Percentiles rank a stretch among this genome's conserved stretches.
Evolutionary conservation across 495 filamentous ascomycete genomes (phyloP).

Genomic region (Hyaloscypha finlandica): DNA sequence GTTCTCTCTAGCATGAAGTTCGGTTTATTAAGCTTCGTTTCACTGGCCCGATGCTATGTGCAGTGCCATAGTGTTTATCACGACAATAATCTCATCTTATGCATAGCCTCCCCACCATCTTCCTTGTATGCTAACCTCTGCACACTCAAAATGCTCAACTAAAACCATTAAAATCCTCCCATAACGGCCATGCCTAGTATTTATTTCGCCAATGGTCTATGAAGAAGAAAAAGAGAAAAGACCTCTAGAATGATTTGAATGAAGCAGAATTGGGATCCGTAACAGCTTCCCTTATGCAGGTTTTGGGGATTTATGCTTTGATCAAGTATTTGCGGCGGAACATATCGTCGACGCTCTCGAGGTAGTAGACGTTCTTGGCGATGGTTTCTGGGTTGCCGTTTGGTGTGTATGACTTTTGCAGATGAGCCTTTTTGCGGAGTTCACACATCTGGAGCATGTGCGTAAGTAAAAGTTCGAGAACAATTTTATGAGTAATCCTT

Average conservation of each 20-base stretch:
- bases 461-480: not conserved
- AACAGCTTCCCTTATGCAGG: conserved; percentile 5
- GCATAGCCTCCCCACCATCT: not conserved
- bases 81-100: conserved; percentile 8
- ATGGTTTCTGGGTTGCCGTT: conserved; percentile 75
- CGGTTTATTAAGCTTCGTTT: not conserved
- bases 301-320: conserved; percentile 66
- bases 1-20: not conserved
- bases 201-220: conserved; percentile 20
- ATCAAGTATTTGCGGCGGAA: conserved; percentile 87
- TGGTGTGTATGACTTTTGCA: conserved; percentile 88
- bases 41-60: conserved; percentile 2
- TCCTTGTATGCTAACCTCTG: not conserved
- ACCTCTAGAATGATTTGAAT: conserved; percentile 1
- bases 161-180: conserved; percentile 17
- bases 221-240: conserved; percentile 5
- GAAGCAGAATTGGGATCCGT: not conserved
- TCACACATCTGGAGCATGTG: conserved; percentile 71
- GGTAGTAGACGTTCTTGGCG: conserved; percentile 81
- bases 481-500: not conserved
- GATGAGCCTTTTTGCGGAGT: conserved; percentile 89
- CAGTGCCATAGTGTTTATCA: not conserved
- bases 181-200: conserved; percentile 1
- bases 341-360: conserved; percentile 89
- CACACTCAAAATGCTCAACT: conserved; percentile 3